Percentiles rank a stretch among this genome's conserved stretches.
These are phyloP conservation scores for Globisporangium heterothallicum DNA, from an alignment of 352 stramenopile species.

Conservation along the genomic window DNA sequence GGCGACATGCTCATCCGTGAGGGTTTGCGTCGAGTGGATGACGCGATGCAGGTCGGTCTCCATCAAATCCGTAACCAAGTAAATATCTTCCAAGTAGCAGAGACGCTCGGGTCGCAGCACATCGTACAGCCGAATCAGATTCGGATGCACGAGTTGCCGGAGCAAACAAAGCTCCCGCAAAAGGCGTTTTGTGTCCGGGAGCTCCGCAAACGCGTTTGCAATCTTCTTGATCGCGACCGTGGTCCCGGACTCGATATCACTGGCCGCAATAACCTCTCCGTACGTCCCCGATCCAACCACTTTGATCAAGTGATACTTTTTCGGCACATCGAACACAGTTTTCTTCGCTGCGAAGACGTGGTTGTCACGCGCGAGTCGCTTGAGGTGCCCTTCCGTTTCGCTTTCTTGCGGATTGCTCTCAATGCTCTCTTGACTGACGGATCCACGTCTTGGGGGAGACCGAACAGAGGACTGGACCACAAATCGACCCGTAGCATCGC, in stretches of 20 bases:
- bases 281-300: conserved; percentile 77
- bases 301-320: conserved; percentile 78
- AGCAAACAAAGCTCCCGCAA: conserved; percentile 92
- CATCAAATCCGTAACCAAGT: conserved; percentile 96
- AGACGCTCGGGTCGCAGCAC: conserved; percentile 89
- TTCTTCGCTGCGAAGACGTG: conserved; percentile 64
- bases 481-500: conserved; percentile 17
- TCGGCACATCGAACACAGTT: conserved; percentile 70
- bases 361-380: conserved; percentile 44
- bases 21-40: conserved; percentile 88
- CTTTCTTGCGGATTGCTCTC: conserved; percentile 12
- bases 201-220: conserved; percentile 69
- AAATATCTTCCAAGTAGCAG: conserved; percentile 95
- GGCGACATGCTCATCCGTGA: conserved; percentile 89
- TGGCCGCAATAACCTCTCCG: conserved; percentile 76
- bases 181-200: conserved; percentile 89
- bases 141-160: conserved; percentile 81
- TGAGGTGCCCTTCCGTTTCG: conserved; percentile 28
- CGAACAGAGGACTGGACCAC: conserved; percentile 17
- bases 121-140: conserved; percentile 93
- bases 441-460: conserved; percentile 1
- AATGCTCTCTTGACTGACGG: background rate
- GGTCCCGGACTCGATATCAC: conserved; percentile 66
- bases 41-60: conserved; percentile 90
- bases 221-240: conserved; percentile 96